Base-by-base conservation (phyloP, 2,329 filamentous ascomycete genomes). In the Ramularia endophylla region DNA sequence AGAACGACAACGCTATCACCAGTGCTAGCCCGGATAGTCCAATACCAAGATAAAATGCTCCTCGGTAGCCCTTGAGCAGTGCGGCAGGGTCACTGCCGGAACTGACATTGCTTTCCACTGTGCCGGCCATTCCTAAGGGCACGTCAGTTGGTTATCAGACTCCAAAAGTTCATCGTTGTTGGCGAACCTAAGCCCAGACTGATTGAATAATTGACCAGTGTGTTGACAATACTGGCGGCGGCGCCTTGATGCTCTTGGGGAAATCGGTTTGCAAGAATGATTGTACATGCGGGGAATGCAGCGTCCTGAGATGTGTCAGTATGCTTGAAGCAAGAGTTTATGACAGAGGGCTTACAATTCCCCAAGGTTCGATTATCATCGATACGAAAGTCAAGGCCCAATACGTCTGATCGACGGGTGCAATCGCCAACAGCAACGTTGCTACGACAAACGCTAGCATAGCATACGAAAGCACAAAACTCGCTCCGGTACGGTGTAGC, bases 181-280 rank as follows among this genome's bases (percentile, higher is more conserved):
- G 6, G 11, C 22, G 22, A 34, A 19, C 25, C 30, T 3, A 31
- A 18, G 11, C 27, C 25, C 2, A 41, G 27, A 8, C 29, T 34
- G 7, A 41, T 41, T 8, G 18, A 27, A 22, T 41, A 41, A 19
- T 41, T 41, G 30, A 34, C 31, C n/a, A 36, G 25, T 8, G 31
- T 34, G 16, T 34, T 34, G 31, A 34, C 31, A 12, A 34, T 34
- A 11, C 16, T 19, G 12, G 31, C 31, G 12, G 31, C 31, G 9
- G 31, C 17, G 11, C 31, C 31, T 19, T 34, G 31, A 34, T 34
- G 20, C 16, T 34, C 20, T n/a, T 34, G 31, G 8, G 31, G 31
- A 22, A 34, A 34, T 5, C 16, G 12, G 16, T 34, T 34, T 3
- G 31, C 31, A 3, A 34, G 17, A 19, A 34, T 17, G 8, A 34